phyloP scores from a whole-genome alignment of 2,329 filamentous ascomycete genomes.

The Aspergillus sclerotialis region DNA sequence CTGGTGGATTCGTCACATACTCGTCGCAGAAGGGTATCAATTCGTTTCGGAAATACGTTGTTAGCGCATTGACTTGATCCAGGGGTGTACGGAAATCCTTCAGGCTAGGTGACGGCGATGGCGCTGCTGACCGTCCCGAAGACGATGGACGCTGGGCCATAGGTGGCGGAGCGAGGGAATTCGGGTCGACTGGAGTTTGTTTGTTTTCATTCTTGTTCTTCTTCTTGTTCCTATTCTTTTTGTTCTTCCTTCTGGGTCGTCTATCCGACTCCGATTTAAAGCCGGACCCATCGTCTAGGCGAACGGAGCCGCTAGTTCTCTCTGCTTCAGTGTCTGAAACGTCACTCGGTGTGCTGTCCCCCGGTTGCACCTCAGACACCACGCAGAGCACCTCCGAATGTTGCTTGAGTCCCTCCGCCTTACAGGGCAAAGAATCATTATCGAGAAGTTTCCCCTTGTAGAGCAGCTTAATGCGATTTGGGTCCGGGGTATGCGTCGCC shows the following conservation, averaged over 20 bases:
- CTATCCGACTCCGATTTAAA: too few species aligned
- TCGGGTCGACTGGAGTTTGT: slow-evolving; percentile 6
- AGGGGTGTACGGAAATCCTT: slow-evolving; percentile 23
- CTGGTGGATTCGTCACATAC: slow-evolving; percentile 34
- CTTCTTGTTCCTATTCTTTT: slow-evolving; percentile 12
- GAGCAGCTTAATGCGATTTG: slow-evolving; percentile 35
- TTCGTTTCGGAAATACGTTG: slow-evolving; percentile 28
- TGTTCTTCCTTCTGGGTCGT: slow-evolving; percentile 3
- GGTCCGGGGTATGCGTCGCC: slow-evolving; percentile 27
- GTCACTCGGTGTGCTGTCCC: slow-evolving; percentile 25
- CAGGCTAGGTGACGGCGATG: slow-evolving; percentile 28
- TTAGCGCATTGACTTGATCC: slow-evolving; percentile 33
- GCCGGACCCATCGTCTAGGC: too few species aligned
- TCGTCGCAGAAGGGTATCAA: slow-evolving; percentile 32
- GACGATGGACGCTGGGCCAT: slow-evolving; percentile 11
- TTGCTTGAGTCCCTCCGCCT: slow-evolving; percentile 41
- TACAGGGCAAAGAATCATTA: slow-evolving; percentile 33
- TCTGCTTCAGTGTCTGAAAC: slow-evolving; percentile 21
- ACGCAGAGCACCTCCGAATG: slow-evolving; percentile 42
- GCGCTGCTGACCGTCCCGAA: slow-evolving; percentile 10
- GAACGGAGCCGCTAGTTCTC: slow-evolving; percentile 11
- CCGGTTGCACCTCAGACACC: slow-evolving; percentile 32
- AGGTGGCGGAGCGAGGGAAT: slow-evolving; percentile 12
- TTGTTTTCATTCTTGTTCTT: slow-evolving; percentile 21
- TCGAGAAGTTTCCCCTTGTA: slow-evolving; percentile 43